Base-by-base conservation (phyloP, 169 alveolate species). In the Babesia ovis region DNA sequence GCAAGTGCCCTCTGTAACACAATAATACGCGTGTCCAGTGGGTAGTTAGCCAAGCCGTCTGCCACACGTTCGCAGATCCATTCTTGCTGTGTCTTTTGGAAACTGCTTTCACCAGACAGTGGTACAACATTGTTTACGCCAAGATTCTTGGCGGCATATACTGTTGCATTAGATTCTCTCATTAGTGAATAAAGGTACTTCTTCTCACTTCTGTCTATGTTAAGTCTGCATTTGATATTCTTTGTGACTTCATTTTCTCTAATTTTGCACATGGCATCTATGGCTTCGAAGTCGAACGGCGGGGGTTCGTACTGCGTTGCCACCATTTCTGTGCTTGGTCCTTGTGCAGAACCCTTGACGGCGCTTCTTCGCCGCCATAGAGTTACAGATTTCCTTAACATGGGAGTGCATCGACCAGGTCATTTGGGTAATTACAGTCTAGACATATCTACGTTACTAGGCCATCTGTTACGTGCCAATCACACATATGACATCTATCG, bases 1-100 rank as follows among this genome's bases (percentile, higher is more conserved):
- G 87, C 67, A 14, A 69, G 76, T 4, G 87, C 50, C 20, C 76
- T 22, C 32, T 69, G 74, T 41, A 79, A 51, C 34, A 79, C 58
- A 31, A 68, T 57, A 25, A 79, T 69, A 32, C 73, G 59, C 46
- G 51, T 79, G 39, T 79, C 83, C 20, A 64, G 39, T 5, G n/a
- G 27, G 73, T 51, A 32, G n/a, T 5, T 32, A 22, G 29, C 58
- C 32, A 79, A 39, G 1, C 50, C 23, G 20, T 45, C 56, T 23
- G 59, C 41, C 1, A 79, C 60, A 29, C 69, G 58, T n/a, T 71
- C 72, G 22, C 83, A 79, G 46, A 79, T 22, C 42, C 57, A 53
- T 20, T 69, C 77, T 29, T 69, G 41, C 37, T 35, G 22, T 23
- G 61, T 4, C 4, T 8, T 4, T n/a, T 23, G 27, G 4, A 35